Evolutionary conservation across 192 early-diverging fungal species (phyloP).

Genomic region (Ambispora gerdemannii): DNA sequence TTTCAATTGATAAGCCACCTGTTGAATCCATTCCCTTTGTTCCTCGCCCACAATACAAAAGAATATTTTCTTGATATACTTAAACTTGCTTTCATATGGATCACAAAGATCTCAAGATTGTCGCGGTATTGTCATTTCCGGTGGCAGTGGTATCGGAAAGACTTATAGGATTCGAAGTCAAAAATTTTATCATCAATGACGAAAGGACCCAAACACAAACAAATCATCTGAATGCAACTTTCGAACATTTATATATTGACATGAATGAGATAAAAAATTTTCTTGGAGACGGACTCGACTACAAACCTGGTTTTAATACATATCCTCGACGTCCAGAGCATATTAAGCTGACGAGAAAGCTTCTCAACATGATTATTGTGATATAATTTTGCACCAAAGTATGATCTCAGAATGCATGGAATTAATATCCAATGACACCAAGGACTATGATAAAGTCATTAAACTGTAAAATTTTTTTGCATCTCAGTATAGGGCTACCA

Average conservation of each 20-base stretch:
- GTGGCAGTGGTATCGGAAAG: slow-evolving; percentile 4
- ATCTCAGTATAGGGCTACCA: neutral
- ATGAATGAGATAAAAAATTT: slow-evolving; percentile 13
- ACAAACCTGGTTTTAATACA: neutral
- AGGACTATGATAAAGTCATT: neutral
- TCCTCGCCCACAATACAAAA: too few relatives aligned
- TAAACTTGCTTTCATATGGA: too few relatives aligned
- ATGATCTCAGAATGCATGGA: neutral
- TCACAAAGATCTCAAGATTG: too few relatives aligned
- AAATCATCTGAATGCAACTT: too few relatives aligned
- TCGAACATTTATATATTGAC: slow-evolving; percentile 6
- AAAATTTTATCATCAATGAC: neutral
- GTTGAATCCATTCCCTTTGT: too few relatives aligned
- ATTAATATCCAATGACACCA: neutral
- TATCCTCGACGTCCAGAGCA: neutral
- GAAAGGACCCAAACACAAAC: neutral
- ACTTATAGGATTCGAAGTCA: neutral
- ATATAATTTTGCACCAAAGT: neutral
- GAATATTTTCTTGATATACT: too few relatives aligned
- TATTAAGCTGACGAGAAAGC: neutral
- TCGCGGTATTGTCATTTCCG: neutral
- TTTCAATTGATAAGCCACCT: too few relatives aligned
- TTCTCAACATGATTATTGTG: neutral
- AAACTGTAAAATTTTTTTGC: neutral
- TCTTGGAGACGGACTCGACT: neutral